phyloP scores from a whole-genome alignment of 1,284 basidiomycete species.

The Sparassis latifolia region DNA sequence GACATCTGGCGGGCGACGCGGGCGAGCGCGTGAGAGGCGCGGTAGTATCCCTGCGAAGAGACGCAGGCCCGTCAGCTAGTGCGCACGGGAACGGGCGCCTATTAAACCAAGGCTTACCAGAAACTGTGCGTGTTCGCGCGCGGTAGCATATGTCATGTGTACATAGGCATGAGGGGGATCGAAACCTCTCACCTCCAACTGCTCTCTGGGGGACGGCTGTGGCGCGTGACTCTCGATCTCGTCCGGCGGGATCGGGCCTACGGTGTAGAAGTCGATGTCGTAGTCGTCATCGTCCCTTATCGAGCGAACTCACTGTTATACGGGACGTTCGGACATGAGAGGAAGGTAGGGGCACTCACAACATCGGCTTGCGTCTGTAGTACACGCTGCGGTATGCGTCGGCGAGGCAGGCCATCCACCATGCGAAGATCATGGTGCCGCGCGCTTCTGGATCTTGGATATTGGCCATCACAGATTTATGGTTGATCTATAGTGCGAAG shows the following conservation, averaged over 20 bases:
- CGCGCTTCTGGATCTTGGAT: conserved; percentile 66
- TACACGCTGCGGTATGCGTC: conserved; percentile 57
- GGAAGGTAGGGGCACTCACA: conserved; percentile 40
- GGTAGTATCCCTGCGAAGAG: conserved; percentile 61
- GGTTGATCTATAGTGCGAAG: conserved; percentile 54
- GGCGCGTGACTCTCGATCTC: conserved; percentile 38
- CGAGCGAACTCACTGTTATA: background rate
- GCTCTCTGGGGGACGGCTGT: conserved; percentile 62
- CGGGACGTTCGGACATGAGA: too few relatives aligned
- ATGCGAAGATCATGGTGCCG: conserved; percentile 80
- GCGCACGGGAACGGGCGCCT: conserved; percentile 9
- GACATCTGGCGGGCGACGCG: conserved; percentile 76
- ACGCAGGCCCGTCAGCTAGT: conserved; percentile 3
- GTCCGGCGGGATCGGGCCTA: conserved; percentile 51
- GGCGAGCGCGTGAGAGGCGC: conserved; percentile 74
- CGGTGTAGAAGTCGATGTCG: conserved; percentile 76
- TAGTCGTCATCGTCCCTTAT: conserved; percentile 55
- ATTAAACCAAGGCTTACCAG: conserved; percentile 25
- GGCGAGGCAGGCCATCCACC: conserved; percentile 63
- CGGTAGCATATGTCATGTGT: background rate
- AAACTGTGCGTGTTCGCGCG: conserved; percentile 23
- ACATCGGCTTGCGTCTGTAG: conserved; percentile 52
- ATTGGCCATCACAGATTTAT: conserved; percentile 65
- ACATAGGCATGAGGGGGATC: background rate
- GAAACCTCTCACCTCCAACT: conserved; percentile 53